Evolutionary conservation across 2,329 filamentous ascomycete species (phyloP), one percentile per base, ranked within the genome.

Genomic region (Diatrype stigma): DNA sequence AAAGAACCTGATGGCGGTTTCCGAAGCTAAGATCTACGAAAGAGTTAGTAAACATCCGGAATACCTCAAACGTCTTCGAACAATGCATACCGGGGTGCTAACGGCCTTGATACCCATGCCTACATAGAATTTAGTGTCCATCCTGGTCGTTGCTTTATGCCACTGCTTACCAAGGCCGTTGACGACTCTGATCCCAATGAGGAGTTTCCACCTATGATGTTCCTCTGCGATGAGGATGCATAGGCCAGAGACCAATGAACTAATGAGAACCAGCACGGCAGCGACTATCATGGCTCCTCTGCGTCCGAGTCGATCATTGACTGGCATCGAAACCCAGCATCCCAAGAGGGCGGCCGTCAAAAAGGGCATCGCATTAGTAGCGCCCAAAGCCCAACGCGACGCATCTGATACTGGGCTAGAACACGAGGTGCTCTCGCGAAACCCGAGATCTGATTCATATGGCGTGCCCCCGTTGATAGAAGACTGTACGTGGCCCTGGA

Each of bases 101-200:
- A 74, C 70, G 0, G 72, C 72, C 51, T 74, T 74, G 45, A 74
- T 67, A 0, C 72, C 72, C 72, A 74, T 74, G 2, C 68, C 71
- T 38, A 1, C 2, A 16, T 2, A 6, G 1, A 32, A 51, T 2
- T 46, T 14, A 17, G 21, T 11, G 12, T 10, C 21, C 5, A 3
- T n/a, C 2, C 11, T 17, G 7, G 22, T 26, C 6, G 12, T 44
- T 10, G 58, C 11, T 53, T 45, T 11, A 0, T 40, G 34, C 17
- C 48, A 52, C 22, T 61, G 50, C 65, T 45, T 28, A 70, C 69
- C 67, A 12, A 71, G 50, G 10, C 69, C 70, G 40, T 69, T 70
- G 10, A 71, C 35, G 1, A 67, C 57, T 10, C 69, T 62, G 1
- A 71, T 58, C 6, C 56, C 64, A 21, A 70, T 56, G 6, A 71